A percentile compares a stretch with the other conserved stretches of the same genome.
These are phyloP conservation scores for Obelidium mucronatum DNA, from an alignment of 192 early-diverging fungal species.

Conservation along the genomic window DNA sequence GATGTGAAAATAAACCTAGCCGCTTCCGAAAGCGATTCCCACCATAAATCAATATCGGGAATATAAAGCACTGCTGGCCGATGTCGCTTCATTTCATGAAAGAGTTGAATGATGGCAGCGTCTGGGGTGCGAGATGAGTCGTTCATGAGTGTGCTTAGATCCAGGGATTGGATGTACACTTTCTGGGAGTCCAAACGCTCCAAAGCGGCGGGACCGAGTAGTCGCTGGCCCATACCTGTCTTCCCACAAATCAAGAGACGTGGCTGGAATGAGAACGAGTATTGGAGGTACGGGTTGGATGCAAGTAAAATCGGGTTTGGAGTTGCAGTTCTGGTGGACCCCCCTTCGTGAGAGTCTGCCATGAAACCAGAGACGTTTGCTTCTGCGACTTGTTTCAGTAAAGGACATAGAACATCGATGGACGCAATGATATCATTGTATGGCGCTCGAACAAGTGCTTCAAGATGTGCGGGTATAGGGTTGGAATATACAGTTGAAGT, in stretches of 20 bases:
- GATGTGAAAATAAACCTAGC: conserved; percentile 56
- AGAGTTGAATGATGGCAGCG: conserved; percentile 59
- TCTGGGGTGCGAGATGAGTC: conserved; percentile 48
- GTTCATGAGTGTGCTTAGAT: conserved; percentile 54
- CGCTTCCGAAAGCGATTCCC: conserved; percentile 52
- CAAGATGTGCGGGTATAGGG: conserved; percentile 51
- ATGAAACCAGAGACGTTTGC: conserved; percentile 22
- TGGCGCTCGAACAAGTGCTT: conserved; percentile 44
- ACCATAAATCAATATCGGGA: conserved; percentile 61
- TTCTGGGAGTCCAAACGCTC: conserved; percentile 60
- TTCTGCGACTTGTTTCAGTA: conserved; percentile 28
- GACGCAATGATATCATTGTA: conserved; percentile 17
- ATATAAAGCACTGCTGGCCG: conserved; percentile 67
- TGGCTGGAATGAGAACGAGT: conserved; percentile 56
- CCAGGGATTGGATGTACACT: conserved; percentile 64
- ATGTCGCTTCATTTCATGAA: conserved; percentile 67
- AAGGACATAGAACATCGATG: conserved; percentile 31
- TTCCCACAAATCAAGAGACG: conserved; percentile 66
- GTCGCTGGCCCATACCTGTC: conserved; percentile 66
- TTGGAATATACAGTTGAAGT: conserved; percentile 48
- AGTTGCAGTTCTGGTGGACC: background rate
- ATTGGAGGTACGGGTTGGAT: conserved; percentile 16
- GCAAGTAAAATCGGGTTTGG: background rate
- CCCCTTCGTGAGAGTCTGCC: background rate
- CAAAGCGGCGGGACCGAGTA: conserved; percentile 61